Evolutionary conservation across 495 filamentous ascomycete species (phyloP).

Genomic region (Platismatia glauca): DNA sequence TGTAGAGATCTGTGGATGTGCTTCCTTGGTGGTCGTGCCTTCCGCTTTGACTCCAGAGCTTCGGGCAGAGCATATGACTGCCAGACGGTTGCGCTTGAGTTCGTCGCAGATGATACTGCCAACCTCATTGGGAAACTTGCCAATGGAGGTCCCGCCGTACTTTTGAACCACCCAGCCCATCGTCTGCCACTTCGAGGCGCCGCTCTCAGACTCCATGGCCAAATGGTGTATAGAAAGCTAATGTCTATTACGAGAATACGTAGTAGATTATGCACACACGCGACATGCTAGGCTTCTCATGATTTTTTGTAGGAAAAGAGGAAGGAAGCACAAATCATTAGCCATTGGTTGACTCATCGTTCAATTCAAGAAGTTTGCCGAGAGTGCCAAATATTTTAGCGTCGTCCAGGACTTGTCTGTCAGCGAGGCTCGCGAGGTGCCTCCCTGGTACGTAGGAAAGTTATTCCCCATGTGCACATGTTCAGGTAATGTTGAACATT

Average conservation of each 20-base stretch:
- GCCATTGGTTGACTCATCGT: background rate
- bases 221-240: background rate
- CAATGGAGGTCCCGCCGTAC: constrained; percentile 69
- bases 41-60: constrained; percentile 82
- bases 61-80: constrained; percentile 87
- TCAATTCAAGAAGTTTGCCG: too few relatives aligned
- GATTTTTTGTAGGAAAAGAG: background rate
- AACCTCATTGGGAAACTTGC: constrained; percentile 62
- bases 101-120: constrained; percentile 68
- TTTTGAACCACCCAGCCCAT: constrained; percentile 70
- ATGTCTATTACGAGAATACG: background rate
- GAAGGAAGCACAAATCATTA: background rate
- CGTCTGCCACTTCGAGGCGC: constrained; percentile 16
- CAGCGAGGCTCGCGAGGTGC: too few relatives aligned
- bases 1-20: constrained; percentile 40
- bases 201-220: background rate
- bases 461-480: too few relatives aligned
- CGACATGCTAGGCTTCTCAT: background rate
- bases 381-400: too few relatives aligned
- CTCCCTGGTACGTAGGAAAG: too few relatives aligned
- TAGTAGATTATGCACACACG: background rate
- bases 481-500: too few relatives aligned
- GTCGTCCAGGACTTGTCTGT: too few relatives aligned
- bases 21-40: constrained; percentile 81
- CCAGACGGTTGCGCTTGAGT: constrained; percentile 48